Base-by-base conservation (phyloP, 2,329 filamentous ascomycete species). In the Dactylellina sp. region DNA sequence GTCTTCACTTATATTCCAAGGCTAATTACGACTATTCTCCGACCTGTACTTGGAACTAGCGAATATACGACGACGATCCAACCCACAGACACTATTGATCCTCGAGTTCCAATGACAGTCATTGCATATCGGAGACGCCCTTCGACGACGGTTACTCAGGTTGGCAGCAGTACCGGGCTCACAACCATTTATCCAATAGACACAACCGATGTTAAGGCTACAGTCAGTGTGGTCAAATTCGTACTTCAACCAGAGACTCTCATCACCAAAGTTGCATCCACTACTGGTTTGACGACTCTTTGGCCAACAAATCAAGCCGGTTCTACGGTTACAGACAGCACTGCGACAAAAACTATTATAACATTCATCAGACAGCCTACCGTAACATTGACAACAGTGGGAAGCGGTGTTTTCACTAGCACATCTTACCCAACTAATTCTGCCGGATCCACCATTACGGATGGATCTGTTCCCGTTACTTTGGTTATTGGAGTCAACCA, bases 21-120 rank as follows among this genome's bases (percentile, higher is more conserved):
- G 14, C 14, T 14, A 14, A 42, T 12, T 12, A 42, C 39, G 39
- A 42, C 39, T 6, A 4, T 42, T 3, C 4, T 14, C 32, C 12
- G 47, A 52, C 39, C 39, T 7, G 39, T n/a, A 5, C 9, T n/a
- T 7, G 39, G 39, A 42, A 42, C 39, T 7, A n/a, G 7, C 18
- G 39, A 42, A 42, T 52, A 28, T 32, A 52, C 47, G 14, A 35
- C 47, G 14, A 52, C 47, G 5, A 12, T 52, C 9, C n/a, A n/a
- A n/a, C n/a, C n/a, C n/a, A 52, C 47, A 2, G n/a, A 16, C 14
- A 28, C 47, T 14, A 18, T 18, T 42, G 24, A 52, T 14, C 24
- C 47, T 28, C 2, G 6, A 2, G 24, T 2, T 2, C 12, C 47
- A 2, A 7, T 52, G 25, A 28, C 47, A 7, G 22, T 32, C 7